These are phyloP conservation scores for Neurospora cerealis DNA, from an alignment of 495 filamentous ascomycete genomes.

Conservation along the genomic window DNA sequence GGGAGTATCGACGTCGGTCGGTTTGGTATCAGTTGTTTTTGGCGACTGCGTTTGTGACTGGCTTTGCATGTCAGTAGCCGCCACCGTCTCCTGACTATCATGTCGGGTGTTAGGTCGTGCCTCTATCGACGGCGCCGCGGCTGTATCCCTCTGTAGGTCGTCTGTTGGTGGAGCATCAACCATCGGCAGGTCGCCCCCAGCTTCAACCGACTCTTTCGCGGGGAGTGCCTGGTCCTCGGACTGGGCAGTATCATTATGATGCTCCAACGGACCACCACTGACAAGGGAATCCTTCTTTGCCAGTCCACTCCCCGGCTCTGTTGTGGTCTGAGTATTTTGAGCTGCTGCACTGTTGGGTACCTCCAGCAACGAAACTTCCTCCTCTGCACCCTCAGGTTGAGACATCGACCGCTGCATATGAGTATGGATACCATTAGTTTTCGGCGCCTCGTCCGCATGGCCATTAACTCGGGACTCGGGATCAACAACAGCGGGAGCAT, in stretches of 20 bases:
- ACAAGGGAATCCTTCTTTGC: background rate
- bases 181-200: conserved; percentile 38
- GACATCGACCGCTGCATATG: background rate
- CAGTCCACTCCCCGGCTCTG: background rate
- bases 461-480: conserved; percentile 12
- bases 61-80: conserved; percentile 27
- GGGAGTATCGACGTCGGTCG: conserved; percentile 57
- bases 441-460: background rate
- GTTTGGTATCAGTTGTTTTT: conserved; percentile 54
- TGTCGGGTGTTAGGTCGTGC: conserved; percentile 12
- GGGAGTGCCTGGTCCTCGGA: background rate
- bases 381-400: background rate
- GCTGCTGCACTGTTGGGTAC: background rate
- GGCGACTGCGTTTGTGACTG: conserved; percentile 43
- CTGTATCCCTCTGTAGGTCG: background rate
- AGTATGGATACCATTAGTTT: background rate
- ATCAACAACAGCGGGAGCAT: conserved; percentile 19
- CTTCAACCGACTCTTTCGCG: conserved; percentile 26
- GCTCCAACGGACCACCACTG: background rate
- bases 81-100: conserved; percentile 26
- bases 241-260: background rate
- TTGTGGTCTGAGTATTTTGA: background rate
- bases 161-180: conserved; percentile 23
- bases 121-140: conserved; percentile 16
- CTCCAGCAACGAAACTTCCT: background rate